Percentiles rank a stretch among this genome's conserved stretches.
Conservation (phyloP, 1,284 basidiomycete genomes). For the Schizophyllum commune region DNA sequence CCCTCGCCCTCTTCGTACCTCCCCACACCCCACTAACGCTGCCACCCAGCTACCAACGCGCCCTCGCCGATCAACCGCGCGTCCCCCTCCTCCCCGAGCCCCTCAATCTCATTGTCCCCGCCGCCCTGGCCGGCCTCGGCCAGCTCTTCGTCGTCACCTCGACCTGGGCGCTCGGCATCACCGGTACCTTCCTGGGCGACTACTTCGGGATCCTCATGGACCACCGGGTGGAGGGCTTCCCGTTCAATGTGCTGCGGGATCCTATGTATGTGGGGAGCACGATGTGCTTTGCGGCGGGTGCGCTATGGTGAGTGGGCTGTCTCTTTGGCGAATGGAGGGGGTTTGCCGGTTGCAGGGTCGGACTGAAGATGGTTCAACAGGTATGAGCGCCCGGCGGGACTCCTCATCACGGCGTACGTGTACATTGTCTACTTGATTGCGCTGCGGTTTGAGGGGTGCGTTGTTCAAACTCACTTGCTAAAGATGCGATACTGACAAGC, state of each 20-base stretch:
- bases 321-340: not conserved
- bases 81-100: slow-evolving; percentile 42
- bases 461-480: not conserved
- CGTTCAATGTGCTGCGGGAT: slow-evolving; percentile 89
- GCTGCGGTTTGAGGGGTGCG: slow-evolving; percentile 78
- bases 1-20: slow-evolving; percentile 60
- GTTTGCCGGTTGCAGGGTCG: not conserved
- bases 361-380: slow-evolving; percentile 25
- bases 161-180: slow-evolving; percentile 88
- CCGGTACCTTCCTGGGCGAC: slow-evolving; percentile 93
- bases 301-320: slow-evolving; percentile 63
- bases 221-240: slow-evolving; percentile 66
- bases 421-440: slow-evolving; percentile 81
- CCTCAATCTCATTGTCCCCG: slow-evolving; percentile 55
- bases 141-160: slow-evolving; percentile 82
- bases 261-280: slow-evolving; percentile 97
- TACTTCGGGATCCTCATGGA: slow-evolving; percentile 99
- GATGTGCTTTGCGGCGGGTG: slow-evolving; percentile 76
- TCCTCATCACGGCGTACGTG: slow-evolving; percentile 71
- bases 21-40: slow-evolving; percentile 23
- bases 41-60: slow-evolving; percentile 55
- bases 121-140: slow-evolving; percentile 59
- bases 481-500: not conserved
- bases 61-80: slow-evolving; percentile 67
- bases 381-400: slow-evolving; percentile 77